Evolutionary conservation across 2,329 filamentous ascomycete genomes (phyloP).

Genomic region (Mariannaea sp.): DNA sequence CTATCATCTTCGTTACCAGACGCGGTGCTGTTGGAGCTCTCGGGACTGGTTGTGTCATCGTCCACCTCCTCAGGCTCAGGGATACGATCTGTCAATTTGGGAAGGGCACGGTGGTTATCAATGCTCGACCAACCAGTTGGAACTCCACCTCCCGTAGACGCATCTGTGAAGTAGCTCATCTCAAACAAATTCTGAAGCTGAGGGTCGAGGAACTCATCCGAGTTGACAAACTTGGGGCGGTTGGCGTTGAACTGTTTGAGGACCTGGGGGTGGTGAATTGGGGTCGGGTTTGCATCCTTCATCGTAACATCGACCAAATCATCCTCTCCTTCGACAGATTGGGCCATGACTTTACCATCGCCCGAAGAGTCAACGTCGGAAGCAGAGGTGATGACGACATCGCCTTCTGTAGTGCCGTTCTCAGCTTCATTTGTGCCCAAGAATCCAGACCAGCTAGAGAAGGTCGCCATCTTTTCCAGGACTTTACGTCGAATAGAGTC

Average conservation of each 20-base stretch:
- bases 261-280: constrained; percentile 34
- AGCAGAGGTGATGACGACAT: constrained; percentile 68
- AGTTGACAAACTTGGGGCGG: constrained; percentile 59
- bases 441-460: constrained; percentile 73
- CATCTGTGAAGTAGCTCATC: constrained; percentile 67
- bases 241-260: constrained; percentile 55
- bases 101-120: constrained; percentile 62
- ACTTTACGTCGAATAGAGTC: constrained; percentile 81
- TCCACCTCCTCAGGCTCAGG: constrained; percentile 49
- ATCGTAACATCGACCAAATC: constrained; percentile 90
- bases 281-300: constrained; percentile 57
- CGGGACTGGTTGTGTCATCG: constrained; percentile 56
- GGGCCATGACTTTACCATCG: constrained; percentile 73
- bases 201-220: constrained; percentile 62
- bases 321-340: constrained; percentile 86
- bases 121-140: constrained; percentile 72
- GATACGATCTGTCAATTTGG: constrained; percentile 54
- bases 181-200: constrained; percentile 76
- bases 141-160: constrained; percentile 57
- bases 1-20: constrained; percentile 58
- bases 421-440: constrained; percentile 53
- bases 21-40: constrained; percentile 51
- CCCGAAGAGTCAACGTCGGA: constrained; percentile 69
- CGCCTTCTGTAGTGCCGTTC: constrained; percentile 66
- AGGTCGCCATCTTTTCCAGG: constrained; percentile 72